Evolutionary conservation across 2,329 filamentous ascomycete genomes (phyloP).

Genomic region (Arthrobotrys megalospora): DNA sequence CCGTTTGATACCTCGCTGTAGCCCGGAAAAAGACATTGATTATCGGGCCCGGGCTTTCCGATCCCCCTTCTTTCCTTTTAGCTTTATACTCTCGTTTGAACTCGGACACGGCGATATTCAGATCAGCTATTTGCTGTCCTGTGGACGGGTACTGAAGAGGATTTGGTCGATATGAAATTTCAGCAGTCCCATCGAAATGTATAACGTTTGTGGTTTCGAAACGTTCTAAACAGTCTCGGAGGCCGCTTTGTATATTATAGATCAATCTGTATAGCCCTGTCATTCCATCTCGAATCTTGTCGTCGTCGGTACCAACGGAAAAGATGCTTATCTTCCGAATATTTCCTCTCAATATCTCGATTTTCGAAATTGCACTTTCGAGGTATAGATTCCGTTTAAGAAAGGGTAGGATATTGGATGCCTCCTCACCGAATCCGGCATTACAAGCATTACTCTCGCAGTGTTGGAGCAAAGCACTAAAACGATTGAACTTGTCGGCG

Average conservation of each 20-base stretch:
- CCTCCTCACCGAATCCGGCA: background rate
- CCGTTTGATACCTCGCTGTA: background rate
- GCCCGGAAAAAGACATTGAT: background rate
- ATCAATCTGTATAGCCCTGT: too few relatives aligned
- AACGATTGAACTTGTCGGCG: background rate
- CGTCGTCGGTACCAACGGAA: background rate
- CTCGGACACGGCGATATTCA: background rate
- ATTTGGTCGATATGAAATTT: too few relatives aligned
- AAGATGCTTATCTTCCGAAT: background rate
- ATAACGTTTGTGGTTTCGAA: too few relatives aligned
- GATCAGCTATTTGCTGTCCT: too few relatives aligned
- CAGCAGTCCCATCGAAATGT: too few relatives aligned
- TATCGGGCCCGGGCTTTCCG: too few relatives aligned
- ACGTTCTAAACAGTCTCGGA: too few relatives aligned
- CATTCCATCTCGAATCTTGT: too few relatives aligned
- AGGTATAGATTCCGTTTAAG: background rate
- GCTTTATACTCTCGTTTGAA: background rate
- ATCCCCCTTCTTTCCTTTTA: background rate
- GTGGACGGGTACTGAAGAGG: too few relatives aligned
- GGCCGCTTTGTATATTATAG: too few relatives aligned
- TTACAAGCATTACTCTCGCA: slow-evolving; percentile 8
- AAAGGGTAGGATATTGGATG: background rate
- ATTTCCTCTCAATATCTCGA: background rate
- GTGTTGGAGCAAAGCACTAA: slow-evolving; percentile 13
- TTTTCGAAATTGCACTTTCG: background rate